These are phyloP conservation scores for Magnusiomyces tetraspermus DNA, from an alignment of 1,139 yeast species.

Conservation along the genomic window DNA sequence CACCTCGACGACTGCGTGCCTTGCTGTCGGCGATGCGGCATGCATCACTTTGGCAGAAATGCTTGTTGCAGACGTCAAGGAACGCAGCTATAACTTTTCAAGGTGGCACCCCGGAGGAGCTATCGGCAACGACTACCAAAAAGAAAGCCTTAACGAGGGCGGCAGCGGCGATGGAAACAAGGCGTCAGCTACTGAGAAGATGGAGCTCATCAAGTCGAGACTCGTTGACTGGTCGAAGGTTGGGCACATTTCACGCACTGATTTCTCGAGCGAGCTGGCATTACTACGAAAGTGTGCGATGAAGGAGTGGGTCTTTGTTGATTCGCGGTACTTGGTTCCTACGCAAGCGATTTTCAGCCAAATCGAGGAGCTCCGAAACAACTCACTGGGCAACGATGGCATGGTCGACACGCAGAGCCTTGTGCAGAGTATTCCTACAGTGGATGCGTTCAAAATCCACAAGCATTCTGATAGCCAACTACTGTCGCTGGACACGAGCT, in stretches of 20 bases:
- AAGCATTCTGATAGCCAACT: neutral
- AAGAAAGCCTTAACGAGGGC: slow-evolving; percentile 9
- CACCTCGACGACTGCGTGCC: slow-evolving; percentile 65
- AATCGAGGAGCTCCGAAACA: neutral
- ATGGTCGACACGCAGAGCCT: neutral
- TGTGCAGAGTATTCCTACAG: neutral
- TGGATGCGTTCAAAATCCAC: neutral
- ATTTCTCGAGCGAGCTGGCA: slow-evolving; percentile 13
- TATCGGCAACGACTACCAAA: slow-evolving; percentile 49
- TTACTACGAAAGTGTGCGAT: slow-evolving; percentile 23
- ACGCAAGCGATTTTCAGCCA: neutral
- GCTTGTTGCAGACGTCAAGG: slow-evolving; percentile 46
- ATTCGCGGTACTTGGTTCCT: slow-evolving; percentile 9
- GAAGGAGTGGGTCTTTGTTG: slow-evolving; percentile 17
- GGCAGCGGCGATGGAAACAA: slow-evolving; percentile 3
- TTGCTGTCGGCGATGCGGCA: slow-evolving; percentile 71
- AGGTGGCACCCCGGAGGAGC: slow-evolving; percentile 86
- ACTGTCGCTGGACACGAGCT: neutral
- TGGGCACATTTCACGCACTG: neutral
- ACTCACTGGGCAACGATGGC: neutral
- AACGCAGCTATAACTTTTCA: slow-evolving; percentile 51
- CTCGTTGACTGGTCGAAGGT: slow-evolving; percentile 6
- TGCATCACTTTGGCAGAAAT: slow-evolving; percentile 64
- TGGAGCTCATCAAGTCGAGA: neutral
- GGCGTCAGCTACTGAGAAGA: neutral